Evolutionary conservation across 1,139 yeast species (phyloP), one percentile per base, ranked within the genome.

Genomic region (Blastobotrys arbuscula): DNA sequence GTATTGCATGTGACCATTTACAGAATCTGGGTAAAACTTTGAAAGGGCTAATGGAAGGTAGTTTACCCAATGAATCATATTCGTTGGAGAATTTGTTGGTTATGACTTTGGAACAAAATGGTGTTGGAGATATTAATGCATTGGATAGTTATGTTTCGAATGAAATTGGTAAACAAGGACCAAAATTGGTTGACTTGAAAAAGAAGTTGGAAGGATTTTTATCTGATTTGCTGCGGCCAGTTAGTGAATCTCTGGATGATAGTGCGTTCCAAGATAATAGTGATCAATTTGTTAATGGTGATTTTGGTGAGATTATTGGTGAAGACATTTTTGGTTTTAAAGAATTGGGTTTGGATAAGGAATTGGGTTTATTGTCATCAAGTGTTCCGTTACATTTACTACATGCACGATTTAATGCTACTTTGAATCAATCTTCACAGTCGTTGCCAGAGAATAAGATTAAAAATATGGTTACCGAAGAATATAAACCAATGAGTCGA

Each of bases 271-370:
- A 74, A 39, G 98, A 92, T 61, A 87, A 89, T 59, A 85, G 95
- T 63, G 97, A 92, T 55, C 96, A 90, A 64, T 92, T 90, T 61
- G 71, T 90, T 58, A 86, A 94, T 19, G 99, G 99, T 51, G 97
- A 89, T 60, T 94, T 92, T 63, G 84, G 96, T 1, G 84, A 80
- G 59, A 96, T 89, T 55, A 72, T 92, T 45, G 98, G 98, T 13
- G 75, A 71, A 46, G 99, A 94, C 68, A 92, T 90, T 74, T 94
- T 94, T 70, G 99, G 99, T 0, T 94, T 94, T 71, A 84, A 79
- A 61, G 97, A 90, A 58, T 73, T 94, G 44, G 98, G 98, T 0
- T 72, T 94, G 54, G 98, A 92, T 61, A 86, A 84, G 60, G 99
- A 94, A 64, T 84, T 87, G 65, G 90, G 94, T n/a, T 72, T 90